Conservation (phyloP, 768 basidiomycete species). For the Amanita molliuscula region DNA sequence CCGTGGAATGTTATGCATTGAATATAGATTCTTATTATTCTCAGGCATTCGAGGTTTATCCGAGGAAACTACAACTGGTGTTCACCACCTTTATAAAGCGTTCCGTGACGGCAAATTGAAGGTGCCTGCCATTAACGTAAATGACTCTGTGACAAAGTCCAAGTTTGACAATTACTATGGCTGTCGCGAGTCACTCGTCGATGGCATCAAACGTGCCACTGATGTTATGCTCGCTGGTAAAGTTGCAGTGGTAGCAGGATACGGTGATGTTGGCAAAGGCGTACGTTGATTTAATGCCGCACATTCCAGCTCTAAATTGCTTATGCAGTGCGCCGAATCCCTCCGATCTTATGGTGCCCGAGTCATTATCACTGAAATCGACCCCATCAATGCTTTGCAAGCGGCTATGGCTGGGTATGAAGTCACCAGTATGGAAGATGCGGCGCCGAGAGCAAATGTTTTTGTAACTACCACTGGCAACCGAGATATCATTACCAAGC, state of each 20-base stretch:
- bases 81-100: slow-evolving; percentile 97
- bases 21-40: slow-evolving; percentile 1
- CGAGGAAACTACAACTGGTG: slow-evolving; percentile 99
- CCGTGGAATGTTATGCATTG: slow-evolving; percentile 8
- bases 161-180: slow-evolving; percentile 99
- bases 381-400: slow-evolving; percentile 99
- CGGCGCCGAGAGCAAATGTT: slow-evolving; percentile 78
- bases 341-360: slow-evolving; percentile 96
- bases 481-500: slow-evolving; percentile 89
- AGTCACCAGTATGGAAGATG: slow-evolving; percentile 98
- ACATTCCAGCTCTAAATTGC: not conserved
- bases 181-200: slow-evolving; percentile 98
- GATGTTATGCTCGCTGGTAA: slow-evolving; percentile 99
- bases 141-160: slow-evolving; percentile 99
- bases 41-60: slow-evolving; percentile 86
- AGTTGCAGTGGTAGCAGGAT: slow-evolving; percentile 97
- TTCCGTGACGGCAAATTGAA: slow-evolving; percentile 94
- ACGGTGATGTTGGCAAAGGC: slow-evolving; percentile 98
- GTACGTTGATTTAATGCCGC: slow-evolving; percentile 38
- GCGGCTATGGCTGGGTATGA: slow-evolving; percentile 99
- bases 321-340: slow-evolving; percentile 82
- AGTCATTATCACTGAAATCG: slow-evolving; percentile 94
- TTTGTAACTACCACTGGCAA: slow-evolving; percentile 99
- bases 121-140: slow-evolving; percentile 98
- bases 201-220: slow-evolving; percentile 99